A percentile compares a stretch with the other conserved stretches of the same genome.
Evolutionary conservation across 768 basidiomycete genomes (phyloP).

Genomic region (Psilocybe subaeruginosa): DNA sequence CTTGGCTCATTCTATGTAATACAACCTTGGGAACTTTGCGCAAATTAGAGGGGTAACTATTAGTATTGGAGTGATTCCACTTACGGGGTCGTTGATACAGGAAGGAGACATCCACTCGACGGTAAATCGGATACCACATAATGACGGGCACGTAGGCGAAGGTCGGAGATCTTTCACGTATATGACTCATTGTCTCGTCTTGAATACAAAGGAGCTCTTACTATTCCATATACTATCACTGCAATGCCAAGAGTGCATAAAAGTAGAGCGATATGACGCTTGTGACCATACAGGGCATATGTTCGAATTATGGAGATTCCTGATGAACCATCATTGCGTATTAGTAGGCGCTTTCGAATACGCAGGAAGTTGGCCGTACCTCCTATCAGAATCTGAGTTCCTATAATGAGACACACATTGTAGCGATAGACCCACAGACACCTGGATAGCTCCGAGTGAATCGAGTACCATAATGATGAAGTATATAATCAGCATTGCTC

Average conservation of each 20-base stretch:
- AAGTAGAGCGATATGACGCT: background rate
- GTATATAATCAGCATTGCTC: background rate
- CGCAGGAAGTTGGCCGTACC: background rate
- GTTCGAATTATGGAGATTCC: constrained; percentile 10
- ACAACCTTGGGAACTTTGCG: too few relatives aligned
- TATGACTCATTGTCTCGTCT: background rate
- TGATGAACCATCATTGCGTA: background rate
- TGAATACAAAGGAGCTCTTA: background rate
- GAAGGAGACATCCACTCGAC: background rate
- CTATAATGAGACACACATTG: constrained; percentile 3
- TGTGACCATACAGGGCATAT: constrained; percentile 15
- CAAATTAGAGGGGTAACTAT: too few relatives aligned
- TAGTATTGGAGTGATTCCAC: background rate
- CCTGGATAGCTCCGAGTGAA: background rate
- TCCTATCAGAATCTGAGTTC: constrained; percentile 4
- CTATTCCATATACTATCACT: background rate
- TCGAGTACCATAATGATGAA: too few relatives aligned
- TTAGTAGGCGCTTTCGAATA: too few relatives aligned
- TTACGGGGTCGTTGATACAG: background rate
- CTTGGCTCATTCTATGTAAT: too few relatives aligned
- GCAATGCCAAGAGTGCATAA: constrained; percentile 3
- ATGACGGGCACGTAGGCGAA: background rate
- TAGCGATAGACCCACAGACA: background rate
- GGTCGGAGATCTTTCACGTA: background rate
- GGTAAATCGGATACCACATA: background rate